Evolutionary conservation across 768 basidiomycete species (phyloP).

Genomic region (Lactarius quietus): DNA sequence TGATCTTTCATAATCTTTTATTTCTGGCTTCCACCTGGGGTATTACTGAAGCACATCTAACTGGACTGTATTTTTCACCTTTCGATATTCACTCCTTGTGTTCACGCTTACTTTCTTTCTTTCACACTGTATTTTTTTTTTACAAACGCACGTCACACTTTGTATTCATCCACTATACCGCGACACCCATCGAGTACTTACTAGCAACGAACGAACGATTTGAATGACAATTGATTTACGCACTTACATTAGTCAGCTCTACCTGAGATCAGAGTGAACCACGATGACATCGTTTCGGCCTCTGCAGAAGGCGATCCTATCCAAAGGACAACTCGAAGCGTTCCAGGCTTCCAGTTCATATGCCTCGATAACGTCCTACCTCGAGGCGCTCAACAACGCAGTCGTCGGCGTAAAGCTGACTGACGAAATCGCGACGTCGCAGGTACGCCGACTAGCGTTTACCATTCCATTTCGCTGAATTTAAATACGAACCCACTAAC

Average conservation of each 20-base stretch:
- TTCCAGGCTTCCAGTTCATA: slow-evolving; percentile 78
- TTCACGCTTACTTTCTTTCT: neutral
- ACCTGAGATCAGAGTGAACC: neutral
- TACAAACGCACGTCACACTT: slow-evolving; percentile 5
- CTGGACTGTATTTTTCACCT: neutral
- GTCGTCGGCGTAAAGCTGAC: slow-evolving; percentile 75
- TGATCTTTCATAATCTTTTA: neutral
- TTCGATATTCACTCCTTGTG: slow-evolving; percentile 20
- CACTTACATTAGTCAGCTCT: neutral
- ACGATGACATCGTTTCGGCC: slow-evolving; percentile 40
- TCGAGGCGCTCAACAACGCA: slow-evolving; percentile 70
- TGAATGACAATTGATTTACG: slow-evolving; percentile 2
- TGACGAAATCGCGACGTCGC: slow-evolving; percentile 53
- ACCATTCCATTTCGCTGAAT: neutral
- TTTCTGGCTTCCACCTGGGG: slow-evolving; percentile 12
- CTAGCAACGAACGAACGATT: slow-evolving; percentile 18
- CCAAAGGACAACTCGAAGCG: slow-evolving; percentile 70
- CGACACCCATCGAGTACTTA: neutral
- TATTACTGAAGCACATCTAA: slow-evolving; percentile 9
- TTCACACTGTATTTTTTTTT: slow-evolving; percentile 2
- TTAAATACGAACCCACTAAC: neutral
- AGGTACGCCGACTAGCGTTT: slow-evolving; percentile 44
- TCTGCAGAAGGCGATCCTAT: slow-evolving; percentile 73
- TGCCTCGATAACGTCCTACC: slow-evolving; percentile 59
- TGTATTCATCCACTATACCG: slow-evolving; percentile 13